Conservation (phyloP, 441 rosid genomes). For the Euphorbia schlechtendalii region DNA sequence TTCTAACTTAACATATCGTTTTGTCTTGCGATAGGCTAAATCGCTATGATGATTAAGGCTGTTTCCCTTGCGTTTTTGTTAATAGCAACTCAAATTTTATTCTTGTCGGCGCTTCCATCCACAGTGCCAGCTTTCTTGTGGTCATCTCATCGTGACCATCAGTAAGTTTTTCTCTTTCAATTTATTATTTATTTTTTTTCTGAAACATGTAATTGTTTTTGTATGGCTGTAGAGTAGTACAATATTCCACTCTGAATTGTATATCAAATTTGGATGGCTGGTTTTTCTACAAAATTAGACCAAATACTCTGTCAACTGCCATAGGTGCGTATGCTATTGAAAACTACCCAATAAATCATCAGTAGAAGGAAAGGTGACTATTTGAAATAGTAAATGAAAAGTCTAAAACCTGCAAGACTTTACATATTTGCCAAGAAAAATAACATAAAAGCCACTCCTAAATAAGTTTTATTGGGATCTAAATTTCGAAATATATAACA, state of each 20-base stretch:
- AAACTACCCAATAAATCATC: no score
- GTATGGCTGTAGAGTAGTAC: neutral
- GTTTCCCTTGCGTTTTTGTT: slow-evolving; percentile 26
- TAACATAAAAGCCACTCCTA: neutral
- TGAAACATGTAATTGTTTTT: no score
- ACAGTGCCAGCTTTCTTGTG: slow-evolving; percentile 73
- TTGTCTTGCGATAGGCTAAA: neutral
- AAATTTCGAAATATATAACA: neutral
- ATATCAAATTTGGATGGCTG: neutral
- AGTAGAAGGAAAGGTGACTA: neutral
- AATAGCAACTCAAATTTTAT: slow-evolving; percentile 27
- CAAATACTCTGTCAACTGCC: neutral
- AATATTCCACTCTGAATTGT: neutral
- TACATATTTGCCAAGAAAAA: neutral
- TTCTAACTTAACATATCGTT: neutral
- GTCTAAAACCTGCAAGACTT: neutral
- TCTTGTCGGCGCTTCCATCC: slow-evolving; percentile 34
- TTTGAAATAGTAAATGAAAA: neutral
- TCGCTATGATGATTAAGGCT: slow-evolving; percentile 21
- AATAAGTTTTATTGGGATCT: neutral
- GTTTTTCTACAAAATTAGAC: neutral
- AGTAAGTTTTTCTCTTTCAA: slow-evolving; percentile 21
- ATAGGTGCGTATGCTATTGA: no score
- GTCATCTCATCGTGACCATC: slow-evolving; percentile 50
- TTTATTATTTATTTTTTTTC: neutral